Evolutionary conservation across 1,139 yeast genomes (phyloP).

Genomic region (Ogataea hybrid): DNA sequence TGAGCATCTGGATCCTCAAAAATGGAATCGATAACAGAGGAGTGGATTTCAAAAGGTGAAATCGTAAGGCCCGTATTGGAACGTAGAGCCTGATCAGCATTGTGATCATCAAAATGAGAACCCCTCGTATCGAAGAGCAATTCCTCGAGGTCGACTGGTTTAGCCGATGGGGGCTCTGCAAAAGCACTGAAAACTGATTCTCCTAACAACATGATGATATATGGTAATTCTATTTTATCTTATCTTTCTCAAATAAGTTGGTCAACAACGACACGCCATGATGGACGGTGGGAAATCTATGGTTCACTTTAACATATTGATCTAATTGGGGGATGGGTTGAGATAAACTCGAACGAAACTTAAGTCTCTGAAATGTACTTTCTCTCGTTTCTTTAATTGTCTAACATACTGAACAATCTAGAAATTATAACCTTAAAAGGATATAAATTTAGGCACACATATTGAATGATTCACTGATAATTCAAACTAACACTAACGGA

Average conservation of each 20-base stretch:
- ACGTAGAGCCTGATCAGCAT: background rate
- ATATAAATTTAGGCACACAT: conserved; percentile 32
- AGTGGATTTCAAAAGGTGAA: conserved; percentile 52
- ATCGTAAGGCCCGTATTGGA: conserved; percentile 23
- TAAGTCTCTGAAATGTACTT: conserved; percentile 12
- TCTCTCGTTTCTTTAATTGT: conserved; percentile 18
- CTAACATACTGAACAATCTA: conserved; percentile 15
- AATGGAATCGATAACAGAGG: conserved; percentile 60
- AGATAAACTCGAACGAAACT: conserved; percentile 14
- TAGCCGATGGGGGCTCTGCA: conserved; percentile 15
- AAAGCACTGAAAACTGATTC: conserved; percentile 43
- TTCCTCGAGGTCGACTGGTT: conserved; percentile 7
- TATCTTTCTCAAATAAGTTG: conserved; percentile 6
- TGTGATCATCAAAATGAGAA: background rate
- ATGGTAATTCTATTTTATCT: background rate
- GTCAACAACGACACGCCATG: conserved; percentile 25
- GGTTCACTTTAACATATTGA: conserved; percentile 24
- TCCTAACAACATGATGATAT: conserved; percentile 35
- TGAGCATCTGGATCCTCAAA: conserved; percentile 49
- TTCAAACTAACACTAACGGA: conserved; percentile 7
- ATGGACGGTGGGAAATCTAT: conserved; percentile 20
- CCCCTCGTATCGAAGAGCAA: conserved; percentile 1
- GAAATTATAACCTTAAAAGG: conserved; percentile 16
- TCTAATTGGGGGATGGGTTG: conserved; percentile 11
- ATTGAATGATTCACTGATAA: conserved; percentile 17